Base-by-base conservation (phyloP, 345 rosid genomes). In the Ceriops tagal region DNA sequence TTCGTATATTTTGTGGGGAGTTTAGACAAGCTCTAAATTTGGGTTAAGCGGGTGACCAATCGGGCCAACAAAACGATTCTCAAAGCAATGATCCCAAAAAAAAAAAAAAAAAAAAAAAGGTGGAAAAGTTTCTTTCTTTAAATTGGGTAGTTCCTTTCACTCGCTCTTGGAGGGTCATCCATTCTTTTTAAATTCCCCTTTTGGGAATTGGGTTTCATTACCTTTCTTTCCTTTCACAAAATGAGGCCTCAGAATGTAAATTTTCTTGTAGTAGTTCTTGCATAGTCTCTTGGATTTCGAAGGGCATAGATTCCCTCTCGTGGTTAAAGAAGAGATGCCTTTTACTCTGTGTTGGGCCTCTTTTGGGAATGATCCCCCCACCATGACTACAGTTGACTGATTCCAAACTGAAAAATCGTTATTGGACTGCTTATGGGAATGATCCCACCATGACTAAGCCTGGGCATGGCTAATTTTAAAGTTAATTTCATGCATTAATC, bases 261-360 rank as follows among this genome's bases (percentile, higher is more conserved):
- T n/a, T 55, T 55, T 55, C 30, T 3, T 26, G 13, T 22, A 10
- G 22, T 26, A 21, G 10, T 55, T 61, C 19, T 22, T 27, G 72
- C 66, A 69, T 28, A 49, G 32, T 69, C 65, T 61, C 18, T 61
- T 22, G 18, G 59, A 55, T 22, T 55, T 55, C 30, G 8, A 22
- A 13, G 5, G 43, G 58, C 51, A 31, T 65, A 31, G 51, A 52
- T 52, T 28, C 68, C 61, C 30, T 4, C 6, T 19, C 43, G 10
- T 55, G 58, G 21, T 53, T 53, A 8, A 53, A 53, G 5, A 55
- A 9, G 15, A 26, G 59, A 55, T 9, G 24, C 59, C 2, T 55
- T 3, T 26, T 55, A 22, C 24, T 22, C 59, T 43, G 18, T 43
- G 47, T 4, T 43, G 3, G 47, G 47, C 47, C 47, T 43, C 58